Evolutionary conservation across 495 filamentous ascomycete species (phyloP).

Genomic region (Aspergillus nanangensis): DNA sequence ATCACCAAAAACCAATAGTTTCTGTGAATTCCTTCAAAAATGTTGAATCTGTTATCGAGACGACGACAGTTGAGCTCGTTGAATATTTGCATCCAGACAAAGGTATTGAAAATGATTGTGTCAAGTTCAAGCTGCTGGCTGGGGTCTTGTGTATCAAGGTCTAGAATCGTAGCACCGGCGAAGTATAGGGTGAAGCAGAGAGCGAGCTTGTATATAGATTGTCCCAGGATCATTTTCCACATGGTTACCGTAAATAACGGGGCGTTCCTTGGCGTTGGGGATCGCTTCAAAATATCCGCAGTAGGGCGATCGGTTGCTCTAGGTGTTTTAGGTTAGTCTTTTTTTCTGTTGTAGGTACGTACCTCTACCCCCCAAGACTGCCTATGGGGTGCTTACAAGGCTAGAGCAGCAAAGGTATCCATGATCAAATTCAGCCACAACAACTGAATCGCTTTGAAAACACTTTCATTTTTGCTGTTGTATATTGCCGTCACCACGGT

Average conservation of each 20-base stretch:
- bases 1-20: slow-evolving; percentile 83
- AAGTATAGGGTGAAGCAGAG: slow-evolving; percentile 79
- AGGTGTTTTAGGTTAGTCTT: background rate
- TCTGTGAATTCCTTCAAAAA: slow-evolving; percentile 72
- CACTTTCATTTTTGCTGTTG: slow-evolving; percentile 58
- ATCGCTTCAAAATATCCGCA: slow-evolving; percentile 71
- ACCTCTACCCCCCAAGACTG: too few relatives aligned
- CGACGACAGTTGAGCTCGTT: slow-evolving; percentile 93
- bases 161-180: slow-evolving; percentile 56
- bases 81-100: slow-evolving; percentile 97
- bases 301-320: slow-evolving; percentile 76
- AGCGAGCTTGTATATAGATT: slow-evolving; percentile 75
- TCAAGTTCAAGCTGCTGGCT: slow-evolving; percentile 46
- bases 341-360: background rate
- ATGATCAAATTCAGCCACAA: slow-evolving; percentile 94
- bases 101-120: slow-evolving; percentile 87
- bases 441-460: slow-evolving; percentile 83
- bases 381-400: slow-evolving; percentile 43
- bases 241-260: slow-evolving; percentile 77
- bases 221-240: slow-evolving; percentile 97
- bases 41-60: slow-evolving; percentile 87
- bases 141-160: slow-evolving; percentile 37
- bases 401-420: slow-evolving; percentile 89
- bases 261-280: slow-evolving; percentile 69
- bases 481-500: slow-evolving; percentile 82